Evolutionary conservation across 2,329 filamentous ascomycete species (phyloP), one percentile per base, ranked within the genome.

Genomic region (Neopestalotiopsis rosae): DNA sequence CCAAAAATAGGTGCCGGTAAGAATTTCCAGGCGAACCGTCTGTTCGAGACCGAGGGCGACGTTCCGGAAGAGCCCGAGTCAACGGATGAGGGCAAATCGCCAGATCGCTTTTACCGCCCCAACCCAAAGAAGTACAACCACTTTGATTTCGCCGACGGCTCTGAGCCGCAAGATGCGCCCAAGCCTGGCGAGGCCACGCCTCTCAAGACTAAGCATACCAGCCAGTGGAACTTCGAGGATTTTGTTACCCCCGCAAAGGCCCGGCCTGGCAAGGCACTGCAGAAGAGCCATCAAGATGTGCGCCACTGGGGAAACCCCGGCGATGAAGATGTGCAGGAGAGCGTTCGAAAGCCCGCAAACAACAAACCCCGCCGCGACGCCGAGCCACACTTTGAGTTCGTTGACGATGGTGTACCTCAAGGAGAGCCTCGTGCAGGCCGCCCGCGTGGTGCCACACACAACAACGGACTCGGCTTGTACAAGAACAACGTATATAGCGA

Each of bases 171-270:
- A 70, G 85, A 88, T 65, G 80, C 80, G 20, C 82, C 85, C 14
- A 76, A 83, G 71, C 77, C 82, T n/a, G 82, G 79, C 65, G 74
- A 81, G 7, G 73, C 80, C 3, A 76, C 81, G 28, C 79, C 85
- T 24, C 79, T 86, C 66, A 87, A 86, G 76, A 84, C 86, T 67
- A 93, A 92, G 82, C 91, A 94, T 77, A 84, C 86, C 69, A 90
- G 90, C 72, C 91, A 93, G 71, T 98, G 95, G 94, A 90, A 90
- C 63, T 98, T 98, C 80, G 89, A 94, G 70, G 94, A 97, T 81
- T 97, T 97, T 75, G 84, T 85, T 17, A 97, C 95, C 0, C 95
- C 95, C 0, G 88, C 91, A 72, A 97, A 97, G 85, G 73, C 82
- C 32, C 84, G 89, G 62, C 85, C 87, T 4, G 82, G 86, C 61